Evolutionary conservation across 306 rosid species (phyloP).

Genomic region (Quercus aquifolioides): DNA sequence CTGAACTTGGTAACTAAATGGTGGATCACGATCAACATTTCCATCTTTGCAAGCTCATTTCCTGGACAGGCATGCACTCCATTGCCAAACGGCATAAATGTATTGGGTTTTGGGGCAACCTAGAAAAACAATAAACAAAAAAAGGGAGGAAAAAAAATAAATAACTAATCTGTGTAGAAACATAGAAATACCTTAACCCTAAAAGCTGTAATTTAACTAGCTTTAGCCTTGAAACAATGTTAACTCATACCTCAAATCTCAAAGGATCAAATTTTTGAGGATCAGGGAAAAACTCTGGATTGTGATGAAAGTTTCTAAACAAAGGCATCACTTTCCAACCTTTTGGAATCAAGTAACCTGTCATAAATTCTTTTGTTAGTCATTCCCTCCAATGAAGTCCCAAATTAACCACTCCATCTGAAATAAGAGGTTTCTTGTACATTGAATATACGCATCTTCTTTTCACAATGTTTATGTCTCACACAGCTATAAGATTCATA

Average conservation of each 20-base stretch:
- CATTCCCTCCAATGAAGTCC: background rate
- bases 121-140: conserved; percentile 15
- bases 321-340: conserved; percentile 99
- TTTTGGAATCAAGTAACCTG: conserved; percentile 88
- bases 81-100: conserved; percentile 91
- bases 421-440: too few species aligned
- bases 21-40: conserved; percentile 75
- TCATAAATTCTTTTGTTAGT: conserved; percentile 23
- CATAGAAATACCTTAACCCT: background rate
- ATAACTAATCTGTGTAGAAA: background rate
- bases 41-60: conserved; percentile 92
- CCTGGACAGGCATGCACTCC: conserved; percentile 97
- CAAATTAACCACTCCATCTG: too few species aligned
- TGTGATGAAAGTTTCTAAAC: conserved; percentile 89
- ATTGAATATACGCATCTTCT: too few species aligned
- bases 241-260: conserved; percentile 77
- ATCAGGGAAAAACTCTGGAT: conserved; percentile 64
- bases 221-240: conserved; percentile 9
- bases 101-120: conserved; percentile 86
- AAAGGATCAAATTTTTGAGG: conserved; percentile 81
- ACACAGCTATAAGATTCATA: too few species aligned
- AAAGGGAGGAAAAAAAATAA: background rate
- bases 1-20: conserved; percentile 82
- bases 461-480: background rate
- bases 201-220: background rate